Evolutionary conservation across 306 rosid genomes (phyloP), one percentile per base, ranked within the genome.

Genomic region (Vachellia pachyceras): DNA sequence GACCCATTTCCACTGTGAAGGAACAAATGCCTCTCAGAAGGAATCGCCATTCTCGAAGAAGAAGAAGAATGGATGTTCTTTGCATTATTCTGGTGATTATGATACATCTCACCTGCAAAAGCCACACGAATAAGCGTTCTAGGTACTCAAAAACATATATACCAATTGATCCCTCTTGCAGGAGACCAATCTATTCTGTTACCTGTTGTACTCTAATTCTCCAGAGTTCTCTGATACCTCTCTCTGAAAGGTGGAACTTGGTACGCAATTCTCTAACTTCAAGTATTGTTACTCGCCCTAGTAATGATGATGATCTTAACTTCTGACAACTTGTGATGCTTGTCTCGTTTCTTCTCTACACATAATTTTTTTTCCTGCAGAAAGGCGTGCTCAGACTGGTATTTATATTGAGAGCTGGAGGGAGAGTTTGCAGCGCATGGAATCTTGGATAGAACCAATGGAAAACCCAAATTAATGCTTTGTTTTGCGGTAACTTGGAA

Each of bases 21-120:
- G 84, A 91, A 91, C 88, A 91, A 82, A 85, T 91, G 94, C 64
- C 92, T 89, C 78, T 92, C 97, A 0, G 97, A 84, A 14, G 94
- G 85, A 37, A 88, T 86, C 45, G 89, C 47, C 92, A 88, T 85
- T 78, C 90, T 87, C 9, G 69, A 64, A 33, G 97, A 86, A 80
- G 94, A 87, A 36, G 94, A 87, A 83, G 91, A 87, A 36, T 85
- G 92, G 23, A 89, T 83, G 86, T 79, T 92, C 82, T 88, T 92
- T 64, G 89, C 91, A 77, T 90, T 90, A 77, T 85, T 85, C 35
- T 87, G 94, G 39, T 88, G 96, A 81, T 90, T 94, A 82, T 88
- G 97, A 81, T 87, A 92, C 94, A 92, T 90, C 73, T 33, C 80
- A 73, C 84, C 83, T 77, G 35, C 85, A 77, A 72, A 70, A 67